phyloP scores from a whole-genome alignment of 192 early-diverging fungal species.

The Funneliformis geosporum region DNA sequence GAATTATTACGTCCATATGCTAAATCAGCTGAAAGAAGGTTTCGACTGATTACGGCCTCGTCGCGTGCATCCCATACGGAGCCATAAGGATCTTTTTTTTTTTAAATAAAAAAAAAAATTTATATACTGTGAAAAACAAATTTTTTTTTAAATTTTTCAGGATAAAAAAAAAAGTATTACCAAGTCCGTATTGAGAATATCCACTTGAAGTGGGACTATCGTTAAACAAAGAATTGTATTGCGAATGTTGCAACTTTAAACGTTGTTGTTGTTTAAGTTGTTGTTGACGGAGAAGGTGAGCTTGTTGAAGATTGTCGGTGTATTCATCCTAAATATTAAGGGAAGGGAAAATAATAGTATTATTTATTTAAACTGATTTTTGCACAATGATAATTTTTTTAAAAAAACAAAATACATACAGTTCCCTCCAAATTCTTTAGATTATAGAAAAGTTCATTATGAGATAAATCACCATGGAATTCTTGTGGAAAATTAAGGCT shows the following conservation, averaged over 20 bases:
- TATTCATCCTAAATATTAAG: slow-evolving; percentile 43
- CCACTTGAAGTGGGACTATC: slow-evolving; percentile 7
- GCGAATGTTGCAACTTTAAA: slow-evolving; percentile 54
- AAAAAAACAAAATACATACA: slow-evolving; percentile 30
- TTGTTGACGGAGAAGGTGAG: slow-evolving; percentile 45
- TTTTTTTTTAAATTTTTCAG: not conserved
- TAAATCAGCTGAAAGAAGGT: slow-evolving; percentile 29
- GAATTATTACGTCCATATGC: slow-evolving; percentile 25
- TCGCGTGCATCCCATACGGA: slow-evolving; percentile 37
- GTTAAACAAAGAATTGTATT: slow-evolving; percentile 34
- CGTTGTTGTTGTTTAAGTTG: slow-evolving; percentile 50
- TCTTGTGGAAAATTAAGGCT: slow-evolving; percentile 44
- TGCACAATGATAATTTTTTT: not conserved
- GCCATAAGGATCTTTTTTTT: slow-evolving; percentile 13
- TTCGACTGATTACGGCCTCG: slow-evolving; percentile 20
- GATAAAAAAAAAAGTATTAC: slow-evolving; percentile 12
- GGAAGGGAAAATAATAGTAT: not conserved
- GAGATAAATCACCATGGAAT: slow-evolving; percentile 39
- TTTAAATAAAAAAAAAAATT: not conserved
- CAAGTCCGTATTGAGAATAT: slow-evolving; percentile 31
- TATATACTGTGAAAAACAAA: not conserved
- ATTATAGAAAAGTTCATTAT: slow-evolving; percentile 51
- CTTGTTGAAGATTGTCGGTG: slow-evolving; percentile 40
- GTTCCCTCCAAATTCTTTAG: slow-evolving; percentile 52
- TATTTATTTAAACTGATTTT: not conserved